Evolutionary conservation across 306 rosid species (phyloP).

Genomic region (Lathyrus tuberosus): DNA sequence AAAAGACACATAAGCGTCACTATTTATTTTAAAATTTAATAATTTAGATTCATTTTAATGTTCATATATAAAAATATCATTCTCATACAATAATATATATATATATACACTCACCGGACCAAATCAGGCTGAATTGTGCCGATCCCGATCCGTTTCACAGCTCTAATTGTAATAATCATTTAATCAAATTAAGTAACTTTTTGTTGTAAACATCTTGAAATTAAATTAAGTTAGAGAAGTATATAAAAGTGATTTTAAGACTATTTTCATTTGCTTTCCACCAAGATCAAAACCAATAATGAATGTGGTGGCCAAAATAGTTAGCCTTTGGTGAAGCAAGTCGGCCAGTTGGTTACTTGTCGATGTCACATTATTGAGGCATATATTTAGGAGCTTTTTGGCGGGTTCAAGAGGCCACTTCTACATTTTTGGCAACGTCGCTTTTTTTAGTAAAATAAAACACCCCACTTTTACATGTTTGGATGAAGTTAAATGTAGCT

Average conservation of each 20-base stretch:
- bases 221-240: too few species aligned
- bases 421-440: constrained; percentile 13
- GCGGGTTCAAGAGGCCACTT: constrained; percentile 26
- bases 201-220: too few species aligned
- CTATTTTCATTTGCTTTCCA: neutral
- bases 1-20: too few species aligned
- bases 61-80: too few species aligned
- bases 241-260: neutral
- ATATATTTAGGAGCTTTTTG: constrained; percentile 23
- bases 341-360: constrained; percentile 34
- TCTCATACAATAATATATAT: too few species aligned
- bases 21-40: too few species aligned
- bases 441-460: neutral
- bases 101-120: too few species aligned
- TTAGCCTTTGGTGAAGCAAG: constrained; percentile 27
- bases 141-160: too few species aligned
- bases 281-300: neutral
- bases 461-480: neutral
- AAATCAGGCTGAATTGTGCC: too few species aligned
- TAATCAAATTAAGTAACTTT: too few species aligned
- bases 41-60: too few species aligned
- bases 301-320: constrained; percentile 7
- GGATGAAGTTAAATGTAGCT: neutral
- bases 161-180: too few species aligned
- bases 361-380: constrained; percentile 28